Conservation (phyloP, 2,329 filamentous ascomycete genomes). For the Emergomyces africanus region DNA sequence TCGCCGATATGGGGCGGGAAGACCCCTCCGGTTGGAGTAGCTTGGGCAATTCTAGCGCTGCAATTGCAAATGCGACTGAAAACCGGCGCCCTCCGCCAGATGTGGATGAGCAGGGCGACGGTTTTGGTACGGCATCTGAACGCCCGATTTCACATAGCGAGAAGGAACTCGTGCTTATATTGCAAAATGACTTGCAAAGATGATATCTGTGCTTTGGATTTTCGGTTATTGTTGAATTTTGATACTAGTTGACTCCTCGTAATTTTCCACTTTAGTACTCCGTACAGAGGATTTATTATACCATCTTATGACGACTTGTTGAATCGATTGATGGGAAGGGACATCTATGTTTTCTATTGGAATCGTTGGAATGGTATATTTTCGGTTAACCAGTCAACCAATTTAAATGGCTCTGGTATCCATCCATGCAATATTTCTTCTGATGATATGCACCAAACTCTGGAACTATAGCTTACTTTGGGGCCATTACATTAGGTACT, state of each 20-base stretch:
- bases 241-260: neutral
- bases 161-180: neutral
- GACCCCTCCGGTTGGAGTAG: neutral
- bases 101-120: neutral
- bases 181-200: neutral
- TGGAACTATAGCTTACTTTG: too few species aligned
- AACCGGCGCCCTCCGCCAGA: neutral
- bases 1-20: neutral
- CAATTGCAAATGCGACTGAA: neutral
- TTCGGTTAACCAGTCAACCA: too few species aligned
- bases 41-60: neutral
- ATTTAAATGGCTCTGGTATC: neutral
- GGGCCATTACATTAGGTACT: too few species aligned
- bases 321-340: neutral
- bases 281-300: neutral
- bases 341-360: neutral
- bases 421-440: neutral
- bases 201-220: neutral
- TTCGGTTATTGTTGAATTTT: neutral
- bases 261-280: neutral
- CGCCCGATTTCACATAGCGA: neutral
- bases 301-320: neutral
- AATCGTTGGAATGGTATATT: neutral
- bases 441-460: too few species aligned
- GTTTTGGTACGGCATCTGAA: neutral